Base-by-base conservation (phyloP, 495 filamentous ascomycete genomes). In the Xylaria scruposa region DNA sequence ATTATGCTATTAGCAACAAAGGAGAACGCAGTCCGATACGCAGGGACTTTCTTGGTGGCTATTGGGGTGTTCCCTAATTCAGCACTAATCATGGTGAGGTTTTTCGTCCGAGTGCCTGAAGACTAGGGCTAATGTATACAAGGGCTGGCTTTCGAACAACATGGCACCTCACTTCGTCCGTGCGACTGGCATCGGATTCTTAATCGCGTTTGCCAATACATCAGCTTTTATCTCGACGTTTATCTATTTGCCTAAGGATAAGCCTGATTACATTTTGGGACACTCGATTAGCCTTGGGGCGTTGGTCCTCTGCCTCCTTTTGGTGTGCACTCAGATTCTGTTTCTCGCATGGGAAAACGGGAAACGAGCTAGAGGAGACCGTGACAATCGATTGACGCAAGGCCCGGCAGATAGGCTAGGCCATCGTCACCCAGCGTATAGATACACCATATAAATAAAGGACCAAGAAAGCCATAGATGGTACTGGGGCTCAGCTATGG, bases 41-140 rank as follows among this genome's bases (percentile, higher is more conserved):
- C 86, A 1, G 88, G 88, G 21, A 89, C 86, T 10, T 87, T 90
- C 66, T 83, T 90, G 46, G 86, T 87, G 21, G 85, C 86, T 0
- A 84, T 84, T 1, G 90, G 90, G 10, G 88, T 91, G 68, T 91
- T 89, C 74, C 89, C 88, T 4, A 83, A 84, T 13, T 85, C 86
- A 15, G 88, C 88, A 0, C 85, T 90, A 61, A 83, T 89, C 33
- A 81, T 91, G 75, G 51, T 58, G 33, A 68, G 66, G 8, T 38
- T 36, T 21, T 17, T 24, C 15, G 81, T 71, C 58, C 44, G 83
- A 0, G 88, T 84, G 84, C 84, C 86, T 9, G 86, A 86, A 6
- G 85, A 86, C 40, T 3, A 38, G 29, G 40, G 53, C 70, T 75
- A 47, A 75, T 36, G 26, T 33, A 4, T 70, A 53, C 24, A 44